Base-by-base conservation (phyloP, 208 protist genomes). In the Novymonas esmeraldas region DNA sequence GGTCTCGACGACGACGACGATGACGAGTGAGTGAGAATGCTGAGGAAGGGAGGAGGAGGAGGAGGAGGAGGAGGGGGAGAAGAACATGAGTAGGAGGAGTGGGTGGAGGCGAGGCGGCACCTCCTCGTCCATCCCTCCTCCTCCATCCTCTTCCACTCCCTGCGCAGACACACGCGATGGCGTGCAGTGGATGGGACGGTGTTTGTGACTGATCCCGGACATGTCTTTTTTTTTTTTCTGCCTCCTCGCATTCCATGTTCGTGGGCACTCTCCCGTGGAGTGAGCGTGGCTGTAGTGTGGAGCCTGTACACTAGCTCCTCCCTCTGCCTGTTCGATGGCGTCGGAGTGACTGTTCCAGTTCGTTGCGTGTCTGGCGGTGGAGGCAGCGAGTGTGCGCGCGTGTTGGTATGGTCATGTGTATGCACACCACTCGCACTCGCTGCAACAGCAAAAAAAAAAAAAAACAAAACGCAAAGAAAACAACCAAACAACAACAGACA, bases 1-100 rank as follows among this genome's bases (percentile, higher is more conserved):
- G 81, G 81, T 11, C 18, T 85, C 7, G 84, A 89, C 13, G 83
- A 89, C 65, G 81, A 87, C 36, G 80, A 87, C 16, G 80, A 89
- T 22, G 79, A 89, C 42, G 69, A 89, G 68, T 16, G 39, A 67
- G 14, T 67, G 44, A 74, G 13, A 5, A 11, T 29, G 13, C 38
- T 48, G 14, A 36, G 6, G 29, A 38, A 7, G 6, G 29, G 29
- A 22, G 20, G 26, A 38, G 36, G 16, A 22, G 26, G 54, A 20
- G 0, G 28, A 33, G n/a, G n/a, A 31, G 44, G n/a, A 18, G 14
- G 33, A 39, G 22, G 34, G 9, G 34, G 26, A 29, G 1, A 54
- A 13, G 3, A 10, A 0, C 24, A 36, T 7, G 11, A 33, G 6
- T 3, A 29, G 26, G 20, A 26, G 20, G 10, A 29, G 18, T 58